Base-by-base conservation (phyloP, 345 rosid genomes). In the Gossypium longicalyx region DNA sequence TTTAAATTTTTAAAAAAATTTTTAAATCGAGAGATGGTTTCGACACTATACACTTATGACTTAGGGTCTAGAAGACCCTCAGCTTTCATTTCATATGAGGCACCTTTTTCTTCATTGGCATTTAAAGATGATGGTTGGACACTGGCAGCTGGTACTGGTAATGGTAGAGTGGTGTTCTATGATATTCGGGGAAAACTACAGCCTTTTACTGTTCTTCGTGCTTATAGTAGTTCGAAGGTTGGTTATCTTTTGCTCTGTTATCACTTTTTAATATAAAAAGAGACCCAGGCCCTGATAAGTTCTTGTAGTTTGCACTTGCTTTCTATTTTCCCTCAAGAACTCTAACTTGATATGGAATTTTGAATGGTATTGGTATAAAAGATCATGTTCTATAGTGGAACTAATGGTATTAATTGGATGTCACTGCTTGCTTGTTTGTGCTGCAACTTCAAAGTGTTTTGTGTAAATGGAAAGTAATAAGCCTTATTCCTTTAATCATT, bases 81-180 rank as follows among this genome's bases (percentile, higher is more conserved):
- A 43, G 87, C 97, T 38, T 87, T 79, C 83, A 86, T 86, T 65
- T 68, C 97, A 62, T 86, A 93, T 82, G 98, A 93, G 82, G 91
- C 94, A 60, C 98, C 98, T 69, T 95, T 96, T 81, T 91, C 99
- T 78, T 96, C 99, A n/a, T 79, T 96, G 86, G 94, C 97, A 70
- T 93, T 86, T 84, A 90, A 88, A 84, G 99, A 95, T 76, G 94
- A 93, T 87, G 99, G 97, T 59, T 81, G 84, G 93, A 76, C 90
- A 77, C 85, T 96, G 77, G 94, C 94, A 78, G 97, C 97, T 75
- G 99, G 99, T 79, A 96, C 98, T 22, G 81, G 94, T 82, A 91
- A 83, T 75, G 99, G 99, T 64, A 86, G 91, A 67, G 89, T 95
- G 66, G 99, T 93, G 56, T 93, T 96, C 74, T 96, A 90, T 70